phyloP scores from a whole-genome alignment of 192 early-diverging fungal genomes.

The Entrophospora sp. region DNA sequence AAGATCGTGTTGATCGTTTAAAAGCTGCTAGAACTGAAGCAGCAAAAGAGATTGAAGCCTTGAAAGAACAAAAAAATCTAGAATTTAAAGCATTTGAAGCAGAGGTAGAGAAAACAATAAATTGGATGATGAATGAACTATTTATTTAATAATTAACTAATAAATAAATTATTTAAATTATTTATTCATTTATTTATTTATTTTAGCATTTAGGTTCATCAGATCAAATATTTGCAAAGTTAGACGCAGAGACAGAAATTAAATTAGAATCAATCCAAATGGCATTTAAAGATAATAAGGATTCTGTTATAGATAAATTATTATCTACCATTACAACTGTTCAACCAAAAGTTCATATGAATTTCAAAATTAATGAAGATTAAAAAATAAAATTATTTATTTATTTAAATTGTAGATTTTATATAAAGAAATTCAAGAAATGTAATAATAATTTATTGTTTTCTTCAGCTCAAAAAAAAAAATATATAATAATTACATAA shows the following conservation, averaged over 20 bases:
- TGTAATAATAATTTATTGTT: too few relatives aligned
- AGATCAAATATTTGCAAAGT: slow-evolving; percentile 51
- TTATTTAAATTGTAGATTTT: too few relatives aligned
- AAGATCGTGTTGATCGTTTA: slow-evolving; percentile 83
- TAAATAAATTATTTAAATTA: too few relatives aligned
- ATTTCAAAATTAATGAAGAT: slow-evolving; percentile 21
- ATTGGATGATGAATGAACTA: not conserved
- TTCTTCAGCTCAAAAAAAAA: too few relatives aligned
- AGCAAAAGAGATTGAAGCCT: slow-evolving; percentile 77
- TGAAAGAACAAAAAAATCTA: slow-evolving; percentile 76
- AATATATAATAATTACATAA: too few relatives aligned
- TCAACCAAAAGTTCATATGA: slow-evolving; percentile 56
- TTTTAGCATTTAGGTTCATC: slow-evolving; percentile 62
- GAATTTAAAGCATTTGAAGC: slow-evolving; percentile 71
- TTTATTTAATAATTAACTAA: not conserved
- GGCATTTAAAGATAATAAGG: slow-evolving; percentile 53
- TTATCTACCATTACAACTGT: slow-evolving; percentile 55
- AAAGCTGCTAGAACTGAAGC: slow-evolving; percentile 96
- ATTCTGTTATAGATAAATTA: slow-evolving; percentile 58
- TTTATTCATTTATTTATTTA: slow-evolving; percentile 8
- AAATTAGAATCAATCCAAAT: slow-evolving; percentile 55
- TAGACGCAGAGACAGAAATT: slow-evolving; percentile 60
- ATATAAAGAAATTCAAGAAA: too few relatives aligned
- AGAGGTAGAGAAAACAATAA: slow-evolving; percentile 35
- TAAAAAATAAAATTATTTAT: too few relatives aligned